Evolutionary conservation across 768 basidiomycete species (phyloP).

Genomic region (Psilocybe cubensis): DNA sequence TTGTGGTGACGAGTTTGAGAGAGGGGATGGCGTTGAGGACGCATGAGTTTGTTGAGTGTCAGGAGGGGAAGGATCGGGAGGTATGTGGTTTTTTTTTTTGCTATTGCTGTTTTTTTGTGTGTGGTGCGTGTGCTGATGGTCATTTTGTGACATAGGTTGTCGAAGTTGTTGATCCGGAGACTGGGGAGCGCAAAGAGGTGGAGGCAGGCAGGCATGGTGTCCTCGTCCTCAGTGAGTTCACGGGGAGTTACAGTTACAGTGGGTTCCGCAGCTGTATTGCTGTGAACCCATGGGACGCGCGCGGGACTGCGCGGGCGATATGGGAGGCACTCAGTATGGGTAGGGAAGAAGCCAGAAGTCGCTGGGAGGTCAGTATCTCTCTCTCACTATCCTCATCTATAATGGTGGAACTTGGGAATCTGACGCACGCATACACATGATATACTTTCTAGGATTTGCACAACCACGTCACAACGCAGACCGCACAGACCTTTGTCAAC

Average conservation of each 20-base stretch:
- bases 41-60: conserved; percentile 87
- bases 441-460: conserved; percentile 61
- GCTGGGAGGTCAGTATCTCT: conserved; percentile 66
- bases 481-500: conserved; percentile 81
- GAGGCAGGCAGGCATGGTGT: not conserved
- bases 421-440: not conserved
- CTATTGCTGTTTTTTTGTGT: not conserved
- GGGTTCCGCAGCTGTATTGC: conserved; percentile 88
- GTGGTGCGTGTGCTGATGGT: not conserved
- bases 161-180: not conserved
- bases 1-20: conserved; percentile 80
- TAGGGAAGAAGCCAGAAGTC: conserved; percentile 68
- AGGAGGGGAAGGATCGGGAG: conserved; percentile 71
- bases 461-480: conserved; percentile 84
- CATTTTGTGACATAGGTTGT: not conserved
- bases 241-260: conserved; percentile 84
- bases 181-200: not conserved
- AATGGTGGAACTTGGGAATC: not conserved
- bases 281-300: conserved; percentile 84
- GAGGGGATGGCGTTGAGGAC: conserved; percentile 89
- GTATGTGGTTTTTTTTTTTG: conserved; percentile 42
- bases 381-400: not conserved
- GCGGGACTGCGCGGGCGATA: conserved; percentile 85
- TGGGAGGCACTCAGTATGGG: conserved; percentile 72
- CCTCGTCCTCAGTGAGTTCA: conserved; percentile 54